Evolutionary conservation across 192 early-diverging fungal genomes (phyloP).

Genomic region (Dissophora globulifera): DNA sequence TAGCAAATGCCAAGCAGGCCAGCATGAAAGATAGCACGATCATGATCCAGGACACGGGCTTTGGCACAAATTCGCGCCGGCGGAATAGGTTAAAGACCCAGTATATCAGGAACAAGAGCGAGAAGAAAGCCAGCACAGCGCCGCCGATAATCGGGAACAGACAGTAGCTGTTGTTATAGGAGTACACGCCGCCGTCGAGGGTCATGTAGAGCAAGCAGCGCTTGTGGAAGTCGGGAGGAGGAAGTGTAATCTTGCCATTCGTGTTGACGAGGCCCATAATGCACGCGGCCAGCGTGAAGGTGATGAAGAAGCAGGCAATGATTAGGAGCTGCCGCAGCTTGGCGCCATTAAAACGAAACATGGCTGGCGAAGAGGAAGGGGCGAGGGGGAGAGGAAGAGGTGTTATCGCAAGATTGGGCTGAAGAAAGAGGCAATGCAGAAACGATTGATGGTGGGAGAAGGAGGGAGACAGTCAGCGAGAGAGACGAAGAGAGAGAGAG

Average conservation of each 20-base stretch:
- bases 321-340: slow-evolving; percentile 12
- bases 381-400: not conserved
- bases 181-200: not conserved
- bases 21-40: not conserved
- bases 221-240: not conserved
- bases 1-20: slow-evolving; percentile 25
- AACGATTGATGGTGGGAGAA: not conserved
- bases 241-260: slow-evolving; percentile 16
- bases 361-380: not conserved
- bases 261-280: slow-evolving; percentile 33
- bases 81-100: not conserved
- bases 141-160: slow-evolving; percentile 39
- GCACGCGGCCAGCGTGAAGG: slow-evolving; percentile 8
- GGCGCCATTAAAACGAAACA: slow-evolving; percentile 3
- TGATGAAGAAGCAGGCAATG: not conserved
- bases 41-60: not conserved
- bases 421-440: not conserved
- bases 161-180: slow-evolving; percentile 27
- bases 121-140: slow-evolving; percentile 9
- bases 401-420: not conserved
- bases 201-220: slow-evolving; percentile 30
- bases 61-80: slow-evolving; percentile 4
- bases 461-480: no score
- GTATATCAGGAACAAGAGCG: slow-evolving; percentile 12
- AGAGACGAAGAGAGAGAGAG: no score